These are phyloP conservation scores for Inonotus hispidus DNA, from an alignment of 1,284 basidiomycete genomes.

Conservation along the genomic window DNA sequence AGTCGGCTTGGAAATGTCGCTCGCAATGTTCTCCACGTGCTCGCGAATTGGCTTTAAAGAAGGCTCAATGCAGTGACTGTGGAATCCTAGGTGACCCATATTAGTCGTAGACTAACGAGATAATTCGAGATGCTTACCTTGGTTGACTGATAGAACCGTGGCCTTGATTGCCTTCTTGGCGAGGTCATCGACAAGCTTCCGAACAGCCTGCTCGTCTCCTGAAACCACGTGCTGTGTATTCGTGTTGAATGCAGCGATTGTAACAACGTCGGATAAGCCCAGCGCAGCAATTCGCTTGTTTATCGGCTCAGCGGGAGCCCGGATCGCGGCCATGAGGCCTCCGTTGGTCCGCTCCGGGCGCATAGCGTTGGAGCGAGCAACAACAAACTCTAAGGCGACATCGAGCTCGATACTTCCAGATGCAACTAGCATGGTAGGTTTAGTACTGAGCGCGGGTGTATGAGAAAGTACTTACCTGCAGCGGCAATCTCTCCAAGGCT, in stretches of 20 bases:
- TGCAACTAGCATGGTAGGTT: background rate
- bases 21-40: constrained; percentile 26
- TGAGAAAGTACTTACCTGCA: constrained; percentile 26
- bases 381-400: constrained; percentile 29
- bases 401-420: constrained; percentile 28
- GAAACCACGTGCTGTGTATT: constrained; percentile 30
- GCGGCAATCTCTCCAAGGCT: constrained; percentile 35
- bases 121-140: constrained; percentile 18
- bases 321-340: constrained; percentile 30
- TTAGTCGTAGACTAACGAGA: background rate
- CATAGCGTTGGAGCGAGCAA: constrained; percentile 29
- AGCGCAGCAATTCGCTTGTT: constrained; percentile 25
- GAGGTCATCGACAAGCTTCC: constrained; percentile 26
- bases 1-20: constrained; percentile 22
- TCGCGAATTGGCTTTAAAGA: constrained; percentile 26
- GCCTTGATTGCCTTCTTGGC: constrained; percentile 28
- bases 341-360: constrained; percentile 27
- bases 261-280: constrained; percentile 23
- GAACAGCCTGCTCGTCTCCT: constrained; percentile 28
- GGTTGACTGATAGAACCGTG: constrained; percentile 30
- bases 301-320: constrained; percentile 22
- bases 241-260: constrained; percentile 31
- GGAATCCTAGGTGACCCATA: constrained; percentile 28
- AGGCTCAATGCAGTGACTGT: constrained; percentile 29
- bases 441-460: constrained; percentile 15